Percentiles rank a stretch among this genome's conserved stretches.
These are phyloP conservation scores for Clarkia xantiana DNA, from an alignment of 345 rosid species.

Conservation along the genomic window DNA sequence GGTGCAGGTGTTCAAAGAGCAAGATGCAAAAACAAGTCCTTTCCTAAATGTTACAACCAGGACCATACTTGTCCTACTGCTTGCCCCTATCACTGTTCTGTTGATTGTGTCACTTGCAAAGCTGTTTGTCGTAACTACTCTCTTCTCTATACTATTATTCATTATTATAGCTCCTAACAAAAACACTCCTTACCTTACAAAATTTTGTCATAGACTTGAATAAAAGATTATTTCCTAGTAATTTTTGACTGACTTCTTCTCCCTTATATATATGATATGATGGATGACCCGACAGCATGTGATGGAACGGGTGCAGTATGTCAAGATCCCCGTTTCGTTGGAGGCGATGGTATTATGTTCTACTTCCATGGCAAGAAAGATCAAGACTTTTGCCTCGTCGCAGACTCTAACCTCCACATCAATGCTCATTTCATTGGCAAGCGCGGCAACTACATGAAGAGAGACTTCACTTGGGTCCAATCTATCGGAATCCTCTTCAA, in stretches of 20 bases:
- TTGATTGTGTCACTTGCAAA: conserved; percentile 4
- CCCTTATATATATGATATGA: too few relatives aligned
- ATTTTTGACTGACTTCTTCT: too few relatives aligned
- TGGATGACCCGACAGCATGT: not conserved
- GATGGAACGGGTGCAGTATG: conserved; percentile 12
- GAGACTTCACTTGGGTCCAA: conserved; percentile 19
- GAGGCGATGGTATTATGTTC: conserved; percentile 18
- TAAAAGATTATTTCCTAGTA: too few relatives aligned
- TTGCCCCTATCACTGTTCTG: conserved; percentile 9
- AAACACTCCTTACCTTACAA: too few relatives aligned
- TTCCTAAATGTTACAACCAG: conserved; percentile 12
- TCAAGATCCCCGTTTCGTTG: conserved; percentile 18
- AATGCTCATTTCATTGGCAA: conserved; percentile 19
- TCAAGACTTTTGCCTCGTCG: conserved; percentile 14
- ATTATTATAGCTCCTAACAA: too few relatives aligned
- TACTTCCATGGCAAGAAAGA: conserved; percentile 21
- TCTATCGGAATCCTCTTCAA: conserved; percentile 11
- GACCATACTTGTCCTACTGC: conserved; percentile 12
- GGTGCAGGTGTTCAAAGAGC: not conserved
- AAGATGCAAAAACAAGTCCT: not conserved
- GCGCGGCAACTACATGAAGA: conserved; percentile 9
- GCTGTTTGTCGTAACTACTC: conserved; percentile 4
- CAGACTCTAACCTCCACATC: conserved; percentile 17
- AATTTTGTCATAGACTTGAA: too few relatives aligned
- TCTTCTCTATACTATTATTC: conserved; percentile 3